Conservation (phyloP, 2,329 filamentous ascomycete genomes). For the Berkeleyomyces basicola region DNA sequence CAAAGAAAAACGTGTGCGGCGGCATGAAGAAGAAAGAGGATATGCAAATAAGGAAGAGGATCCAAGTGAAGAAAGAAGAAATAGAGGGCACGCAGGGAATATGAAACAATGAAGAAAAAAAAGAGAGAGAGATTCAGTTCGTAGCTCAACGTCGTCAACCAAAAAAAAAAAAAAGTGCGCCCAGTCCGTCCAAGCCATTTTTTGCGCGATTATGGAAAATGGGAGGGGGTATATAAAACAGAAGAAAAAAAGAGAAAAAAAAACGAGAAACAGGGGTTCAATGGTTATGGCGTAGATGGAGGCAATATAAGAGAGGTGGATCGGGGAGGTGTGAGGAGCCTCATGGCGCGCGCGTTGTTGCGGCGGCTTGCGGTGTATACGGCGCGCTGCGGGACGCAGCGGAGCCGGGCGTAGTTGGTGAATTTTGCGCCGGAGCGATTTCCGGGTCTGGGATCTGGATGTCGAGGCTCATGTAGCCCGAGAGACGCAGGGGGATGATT, state of each 20-base stretch:
- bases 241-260: not conserved
- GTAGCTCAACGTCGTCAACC: not conserved
- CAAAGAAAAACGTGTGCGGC: not conserved
- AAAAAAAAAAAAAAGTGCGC: not conserved
- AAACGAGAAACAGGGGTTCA: not conserved
- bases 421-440: slow-evolving; percentile 38
- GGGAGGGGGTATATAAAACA: not conserved
- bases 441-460: slow-evolving; percentile 70
- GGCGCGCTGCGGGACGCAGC: not conserved
- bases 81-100: too few species aligned
- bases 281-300: not conserved
- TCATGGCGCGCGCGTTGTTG: not conserved
- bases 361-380: not conserved
- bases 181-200: not conserved
- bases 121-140: not conserved
- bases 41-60: not conserved
- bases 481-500: slow-evolving; percentile 62
- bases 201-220: not conserved
- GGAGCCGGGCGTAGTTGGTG: slow-evolving; percentile 24
- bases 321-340: not conserved
- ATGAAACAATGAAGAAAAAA: not conserved
- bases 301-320: not conserved
- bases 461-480: slow-evolving; percentile 75
- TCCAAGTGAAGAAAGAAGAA: not conserved
- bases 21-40: not conserved